Conservation (phyloP, 495 filamentous ascomycete species). For the Glutinoglossum americanum region DNA sequence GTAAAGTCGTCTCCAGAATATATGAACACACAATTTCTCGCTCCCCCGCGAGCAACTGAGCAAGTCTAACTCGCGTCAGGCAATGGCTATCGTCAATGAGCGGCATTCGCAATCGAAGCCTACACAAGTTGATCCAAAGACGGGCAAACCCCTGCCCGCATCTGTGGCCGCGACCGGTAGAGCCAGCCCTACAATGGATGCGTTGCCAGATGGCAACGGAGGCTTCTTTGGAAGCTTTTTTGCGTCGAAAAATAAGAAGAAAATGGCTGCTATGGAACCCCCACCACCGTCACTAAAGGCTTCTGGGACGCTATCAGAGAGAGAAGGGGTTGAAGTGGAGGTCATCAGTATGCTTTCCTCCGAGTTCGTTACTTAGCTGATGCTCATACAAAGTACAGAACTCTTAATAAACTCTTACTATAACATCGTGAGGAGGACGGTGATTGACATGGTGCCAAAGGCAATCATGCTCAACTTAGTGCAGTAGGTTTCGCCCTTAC, state of each 20-base stretch:
- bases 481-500: constrained; percentile 35
- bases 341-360: constrained; percentile 67
- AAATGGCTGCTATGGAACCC: constrained; percentile 96
- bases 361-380: background rate
- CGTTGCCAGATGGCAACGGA: constrained; percentile 30
- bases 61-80: constrained; percentile 22
- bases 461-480: constrained; percentile 97
- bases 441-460: constrained; percentile 99
- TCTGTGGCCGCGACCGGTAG: constrained; percentile 32
- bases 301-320: constrained; percentile 74
- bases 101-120: constrained; percentile 59
- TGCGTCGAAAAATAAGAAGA: constrained; percentile 98
- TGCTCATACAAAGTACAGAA: constrained; percentile 23
- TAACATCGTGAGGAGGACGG: constrained; percentile 90
- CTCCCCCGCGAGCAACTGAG: background rate
- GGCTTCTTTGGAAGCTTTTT: constrained; percentile 98
- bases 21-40: constrained; percentile 1
- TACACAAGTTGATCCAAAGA: constrained; percentile 96
- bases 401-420: constrained; percentile 91
- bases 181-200: constrained; percentile 43
- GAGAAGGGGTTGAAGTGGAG: constrained; percentile 87
- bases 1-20: constrained; percentile 8
- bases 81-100: constrained; percentile 96
- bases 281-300: constrained; percentile 87
- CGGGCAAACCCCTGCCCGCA: constrained; percentile 77